Percentiles rank a stretch among this genome's conserved stretches.
These are phyloP conservation scores for Anaeromyces robustus DNA, from an alignment of 192 early-diverging fungal genomes.

Conservation along the genomic window DNA sequence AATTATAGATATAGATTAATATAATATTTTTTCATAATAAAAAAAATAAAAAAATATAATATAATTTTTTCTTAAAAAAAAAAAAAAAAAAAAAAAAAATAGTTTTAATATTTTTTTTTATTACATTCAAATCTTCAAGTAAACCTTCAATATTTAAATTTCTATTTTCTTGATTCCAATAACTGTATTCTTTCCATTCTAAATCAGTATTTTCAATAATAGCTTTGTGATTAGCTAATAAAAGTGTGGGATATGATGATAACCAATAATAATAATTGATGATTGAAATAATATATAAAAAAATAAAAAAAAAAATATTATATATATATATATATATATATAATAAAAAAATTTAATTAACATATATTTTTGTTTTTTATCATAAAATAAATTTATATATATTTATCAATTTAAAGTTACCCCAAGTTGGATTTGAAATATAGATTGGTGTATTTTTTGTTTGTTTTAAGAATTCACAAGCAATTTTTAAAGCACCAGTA, in stretches of 20 bases:
- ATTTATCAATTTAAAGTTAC: neutral
- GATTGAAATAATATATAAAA: neutral
- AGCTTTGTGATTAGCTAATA: conserved; percentile 94
- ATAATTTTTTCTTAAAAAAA: no score
- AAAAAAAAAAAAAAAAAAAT: no score
- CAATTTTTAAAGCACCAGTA: conserved; percentile 90
- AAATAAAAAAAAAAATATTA: neutral
- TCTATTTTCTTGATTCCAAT: conserved; percentile 86
- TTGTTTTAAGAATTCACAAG: conserved; percentile 32
- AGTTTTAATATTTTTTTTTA: no score
- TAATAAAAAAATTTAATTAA: no score
- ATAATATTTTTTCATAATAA: no score
- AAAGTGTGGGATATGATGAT: conserved; percentile 13
- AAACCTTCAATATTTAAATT: conserved; percentile 86
- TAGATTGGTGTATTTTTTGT: neutral
- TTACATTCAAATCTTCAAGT: conserved; percentile 72
- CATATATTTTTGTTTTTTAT: no score
- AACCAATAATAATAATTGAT: neutral
- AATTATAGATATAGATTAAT: no score
- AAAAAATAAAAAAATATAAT: no score
- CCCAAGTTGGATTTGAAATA: neutral
- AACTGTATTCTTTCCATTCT: conserved; percentile 73
- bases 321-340: neutral
- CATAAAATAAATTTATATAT: no score
- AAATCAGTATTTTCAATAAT: conserved; percentile 85